phyloP scores from a whole-genome alignment of 2,329 filamentous ascomycete genomes.

The Apiospora kogelbergensis region DNA sequence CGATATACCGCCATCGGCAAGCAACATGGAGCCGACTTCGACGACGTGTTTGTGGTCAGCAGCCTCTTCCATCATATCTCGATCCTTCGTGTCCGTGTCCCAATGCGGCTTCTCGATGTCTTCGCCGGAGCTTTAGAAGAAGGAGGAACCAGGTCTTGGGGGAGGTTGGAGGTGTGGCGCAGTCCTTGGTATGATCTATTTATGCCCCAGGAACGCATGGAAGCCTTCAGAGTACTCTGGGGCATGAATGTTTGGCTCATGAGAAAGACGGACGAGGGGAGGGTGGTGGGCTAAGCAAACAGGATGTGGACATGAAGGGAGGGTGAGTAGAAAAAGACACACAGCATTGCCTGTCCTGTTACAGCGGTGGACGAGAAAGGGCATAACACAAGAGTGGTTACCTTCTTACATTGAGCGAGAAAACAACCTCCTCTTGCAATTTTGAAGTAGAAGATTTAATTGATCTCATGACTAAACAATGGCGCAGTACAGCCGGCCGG shows the following conservation, averaged over 20 bases:
- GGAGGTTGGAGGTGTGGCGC: conserved; percentile 53
- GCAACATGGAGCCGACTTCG: conserved; percentile 44
- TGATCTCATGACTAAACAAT: no score
- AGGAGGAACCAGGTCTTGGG: conserved; percentile 43
- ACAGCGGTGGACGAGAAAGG: background rate
- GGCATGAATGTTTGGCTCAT: conserved; percentile 61
- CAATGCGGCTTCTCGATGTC: conserved; percentile 50
- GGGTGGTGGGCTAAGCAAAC: background rate
- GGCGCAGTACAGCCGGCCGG: no score
- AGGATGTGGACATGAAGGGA: conserved; percentile 22
- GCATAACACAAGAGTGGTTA: no score
- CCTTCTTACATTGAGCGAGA: no score
- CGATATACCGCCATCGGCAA: conserved; percentile 59
- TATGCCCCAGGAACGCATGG: conserved; percentile 50
- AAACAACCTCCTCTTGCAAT: no score
- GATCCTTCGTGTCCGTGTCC: conserved; percentile 59
- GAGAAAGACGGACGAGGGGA: conserved; percentile 35
- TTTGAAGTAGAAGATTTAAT: no score
- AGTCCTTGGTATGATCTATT: conserved; percentile 65
- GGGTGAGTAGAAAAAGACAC: background rate
- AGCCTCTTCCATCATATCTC: conserved; percentile 62
- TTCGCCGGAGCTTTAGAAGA: conserved; percentile 46
- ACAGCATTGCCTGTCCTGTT: background rate
- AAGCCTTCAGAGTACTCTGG: conserved; percentile 59
- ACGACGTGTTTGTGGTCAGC: conserved; percentile 63